These are phyloP conservation scores for Phialocephala sp. DNA, from an alignment of 2,329 filamentous ascomycete species.

Conservation along the genomic window DNA sequence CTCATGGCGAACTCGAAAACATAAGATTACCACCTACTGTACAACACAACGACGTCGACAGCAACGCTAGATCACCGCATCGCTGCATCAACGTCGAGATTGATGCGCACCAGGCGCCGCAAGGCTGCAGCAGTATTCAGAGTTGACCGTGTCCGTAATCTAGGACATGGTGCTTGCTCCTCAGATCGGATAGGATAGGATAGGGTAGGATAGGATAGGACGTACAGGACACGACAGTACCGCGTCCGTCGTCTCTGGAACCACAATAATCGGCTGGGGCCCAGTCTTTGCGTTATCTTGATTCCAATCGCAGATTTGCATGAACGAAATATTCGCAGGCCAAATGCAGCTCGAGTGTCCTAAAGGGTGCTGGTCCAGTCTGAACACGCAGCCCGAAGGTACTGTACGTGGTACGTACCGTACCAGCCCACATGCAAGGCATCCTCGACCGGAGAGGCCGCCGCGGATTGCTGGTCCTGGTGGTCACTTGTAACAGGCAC, in stretches of 20 bases:
- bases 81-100: conserved; percentile 1
- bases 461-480: background rate
- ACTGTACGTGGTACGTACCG: conserved; percentile 1
- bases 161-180: background rate
- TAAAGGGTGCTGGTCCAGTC: background rate
- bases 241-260: no score
- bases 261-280: background rate
- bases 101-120: background rate
- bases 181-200: no score
- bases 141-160: background rate
- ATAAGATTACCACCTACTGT: background rate
- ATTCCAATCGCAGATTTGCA: background rate
- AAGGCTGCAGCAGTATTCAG: background rate
- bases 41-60: no score
- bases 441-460: conserved; percentile 9
- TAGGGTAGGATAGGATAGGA: no score
- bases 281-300: background rate
- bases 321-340: conserved; percentile 3
- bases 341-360: conserved; percentile 8
- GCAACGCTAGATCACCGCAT: background rate
- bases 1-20: background rate
- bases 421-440: background rate
- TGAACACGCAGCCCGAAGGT: background rate
- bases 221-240: no score
- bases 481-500: background rate